These are phyloP conservation scores for Phytomonas sp. DNA, from an alignment of 208 protist genomes.

Conservation along the genomic window DNA sequence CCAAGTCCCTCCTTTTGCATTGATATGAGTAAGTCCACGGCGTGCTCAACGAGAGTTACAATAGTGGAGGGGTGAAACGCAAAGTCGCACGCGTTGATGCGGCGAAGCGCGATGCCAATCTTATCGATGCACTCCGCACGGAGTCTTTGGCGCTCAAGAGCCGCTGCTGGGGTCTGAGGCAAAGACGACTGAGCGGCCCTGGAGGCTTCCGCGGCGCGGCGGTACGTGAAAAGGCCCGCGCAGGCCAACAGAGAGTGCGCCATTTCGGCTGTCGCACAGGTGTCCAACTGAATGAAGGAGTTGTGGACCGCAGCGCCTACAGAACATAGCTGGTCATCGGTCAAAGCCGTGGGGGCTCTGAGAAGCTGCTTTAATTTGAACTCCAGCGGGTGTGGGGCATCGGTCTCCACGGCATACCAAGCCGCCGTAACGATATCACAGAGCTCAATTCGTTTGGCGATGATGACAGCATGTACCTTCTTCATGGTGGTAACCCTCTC, in stretches of 20 bases:
- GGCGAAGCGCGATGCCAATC: constrained; percentile 35
- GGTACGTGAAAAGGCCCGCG: constrained; percentile 46
- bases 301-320: constrained; percentile 63
- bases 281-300: constrained; percentile 44
- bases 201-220: constrained; percentile 21
- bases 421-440: constrained; percentile 34
- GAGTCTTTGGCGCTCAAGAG: background rate
- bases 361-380: constrained; percentile 34
- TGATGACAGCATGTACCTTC: constrained; percentile 34
- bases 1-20: constrained; percentile 11
- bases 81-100: constrained; percentile 28
- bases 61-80: constrained; percentile 40
- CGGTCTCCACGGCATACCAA: constrained; percentile 65
- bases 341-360: constrained; percentile 21
- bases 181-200: constrained; percentile 4
- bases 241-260: constrained; percentile 37
- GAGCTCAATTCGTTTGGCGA: constrained; percentile 23
- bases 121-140: constrained; percentile 24
- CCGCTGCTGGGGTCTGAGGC: background rate
- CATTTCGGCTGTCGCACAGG: constrained; percentile 32
- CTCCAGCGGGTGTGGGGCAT: constrained; percentile 35
- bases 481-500: constrained; percentile 29
- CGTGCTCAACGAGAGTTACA: constrained; percentile 42
- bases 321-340: constrained; percentile 25
- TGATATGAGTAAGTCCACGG: constrained; percentile 21